Evolutionary conservation across 257 asterid species (phyloP), one percentile per base, ranked within the genome.

Genomic region (Scutellaria minor): DNA sequence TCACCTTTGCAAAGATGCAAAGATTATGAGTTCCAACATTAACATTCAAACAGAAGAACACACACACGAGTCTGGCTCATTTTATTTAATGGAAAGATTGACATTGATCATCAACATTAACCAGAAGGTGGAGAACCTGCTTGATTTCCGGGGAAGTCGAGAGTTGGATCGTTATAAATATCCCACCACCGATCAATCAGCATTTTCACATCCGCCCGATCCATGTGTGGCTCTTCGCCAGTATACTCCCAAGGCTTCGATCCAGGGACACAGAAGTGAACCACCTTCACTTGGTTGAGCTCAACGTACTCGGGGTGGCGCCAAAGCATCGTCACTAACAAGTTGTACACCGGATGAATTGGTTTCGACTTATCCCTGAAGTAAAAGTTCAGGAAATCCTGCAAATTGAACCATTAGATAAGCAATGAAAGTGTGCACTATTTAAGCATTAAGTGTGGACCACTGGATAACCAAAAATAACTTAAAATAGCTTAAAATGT

Each of bases 161-260:
- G 64, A 0, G 80, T 52, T 5, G 60, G 66, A 27, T 85, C 94
- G 2, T 80, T 68, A 62, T 89, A 89, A 4, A 89, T 83, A n/a
- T 81, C 92, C 89, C 90, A 67, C 96, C 93, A 87, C 9, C 74
- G 83, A 22, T 73, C 74, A 10, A 89, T 81, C 7, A 89, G 78
- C 87, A 68, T 70, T 57, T 84, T 84, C 64, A 87, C 76, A 52
- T 89, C 93, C 2, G 80, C 81, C 13, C 93, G 66, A 58, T 85
- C 86, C 96, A 89, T 87, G 50, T 87, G 46, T 51, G 66, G 74
- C 57, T 81, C 96, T 14, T 77, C 18, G 11, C 91, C 96, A 0
- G 89, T 85, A 76, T 75, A 85, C 75, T 79, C 68, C 96, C 96
- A 89, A 1, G 96, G 96, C 84, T 87, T 87, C 1, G 96, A 82